A percentile compares a stretch with the other conserved stretches of the same genome.
These are phyloP conservation scores for Ustilago xerochloae DNA, from an alignment of 1,284 basidiomycete species.

Conservation along the genomic window DNA sequence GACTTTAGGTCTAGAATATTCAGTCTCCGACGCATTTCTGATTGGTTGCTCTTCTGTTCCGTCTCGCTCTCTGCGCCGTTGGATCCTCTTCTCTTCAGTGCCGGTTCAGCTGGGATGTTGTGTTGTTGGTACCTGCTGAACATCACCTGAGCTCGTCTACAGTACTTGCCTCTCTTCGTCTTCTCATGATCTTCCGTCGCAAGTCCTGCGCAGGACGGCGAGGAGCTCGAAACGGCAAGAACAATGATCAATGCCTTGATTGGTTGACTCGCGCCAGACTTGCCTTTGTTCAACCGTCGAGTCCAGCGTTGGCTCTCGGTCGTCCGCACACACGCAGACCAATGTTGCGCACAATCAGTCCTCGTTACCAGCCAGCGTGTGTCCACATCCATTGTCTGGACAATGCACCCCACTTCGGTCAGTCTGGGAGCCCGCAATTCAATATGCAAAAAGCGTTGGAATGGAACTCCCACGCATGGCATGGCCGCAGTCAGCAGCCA, in stretches of 20 bases:
- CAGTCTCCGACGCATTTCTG: slow-evolving; percentile 11
- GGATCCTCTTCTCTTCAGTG: no score
- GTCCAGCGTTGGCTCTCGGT: background rate
- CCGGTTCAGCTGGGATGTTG: no score
- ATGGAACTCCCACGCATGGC: no score
- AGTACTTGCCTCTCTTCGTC: background rate
- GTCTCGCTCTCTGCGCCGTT: background rate
- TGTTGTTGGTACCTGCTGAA: no score
- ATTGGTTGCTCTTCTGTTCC: slow-evolving; percentile 6
- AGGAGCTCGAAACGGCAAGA: no score
- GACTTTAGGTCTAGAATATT: slow-evolving; percentile 23
- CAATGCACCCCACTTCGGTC: background rate
- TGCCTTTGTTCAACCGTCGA: background rate
- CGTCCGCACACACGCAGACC: background rate
- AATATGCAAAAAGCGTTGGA: no score
- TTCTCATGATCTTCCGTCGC: no score
- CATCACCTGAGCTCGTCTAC: background rate
- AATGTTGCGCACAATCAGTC: background rate
- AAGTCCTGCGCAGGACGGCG: no score
- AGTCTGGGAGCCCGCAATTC: background rate
- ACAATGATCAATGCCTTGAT: background rate
- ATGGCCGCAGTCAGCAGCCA: no score
- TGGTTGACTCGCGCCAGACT: background rate
- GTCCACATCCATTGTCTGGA: background rate
- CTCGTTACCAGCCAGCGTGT: background rate